These are phyloP conservation scores for Tuctoria greenei DNA, from an alignment of 176 grass and related monocot species.

Conservation along the genomic window DNA sequence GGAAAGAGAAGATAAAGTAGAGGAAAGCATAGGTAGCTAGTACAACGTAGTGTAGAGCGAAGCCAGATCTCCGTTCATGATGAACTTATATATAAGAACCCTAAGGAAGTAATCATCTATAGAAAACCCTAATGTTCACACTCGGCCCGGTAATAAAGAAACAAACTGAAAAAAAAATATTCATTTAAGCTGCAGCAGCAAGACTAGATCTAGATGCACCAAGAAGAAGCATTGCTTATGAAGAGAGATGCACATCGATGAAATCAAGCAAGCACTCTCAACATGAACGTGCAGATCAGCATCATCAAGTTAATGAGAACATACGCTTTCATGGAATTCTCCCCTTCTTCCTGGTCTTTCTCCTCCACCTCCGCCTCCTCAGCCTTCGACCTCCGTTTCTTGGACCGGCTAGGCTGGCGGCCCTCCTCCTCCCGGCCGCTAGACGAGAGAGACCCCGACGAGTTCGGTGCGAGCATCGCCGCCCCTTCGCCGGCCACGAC, in stretches of 20 bases:
- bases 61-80: slow-evolving; percentile 20
- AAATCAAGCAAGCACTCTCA: slow-evolving; percentile 35
- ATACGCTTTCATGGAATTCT: slow-evolving; percentile 79
- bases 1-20: slow-evolving; percentile 16
- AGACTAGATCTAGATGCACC: slow-evolving; percentile 37
- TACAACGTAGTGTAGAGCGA: too few species aligned
- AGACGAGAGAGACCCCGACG: slow-evolving; percentile 70
- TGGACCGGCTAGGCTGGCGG: slow-evolving; percentile 48
- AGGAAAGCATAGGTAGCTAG: slow-evolving; percentile 11
- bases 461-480: slow-evolving; percentile 64
- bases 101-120: slow-evolving; percentile 20
- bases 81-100: slow-evolving; percentile 33
- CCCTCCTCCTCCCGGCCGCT: slow-evolving; percentile 61
- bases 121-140: slow-evolving; percentile 50
- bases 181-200: slow-evolving; percentile 29
- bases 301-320: slow-evolving; percentile 31
- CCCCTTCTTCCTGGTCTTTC: slow-evolving; percentile 51
- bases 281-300: background rate
- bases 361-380: slow-evolving; percentile 45
- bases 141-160: background rate
- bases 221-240: slow-evolving; percentile 12
- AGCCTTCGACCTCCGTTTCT: slow-evolving; percentile 57
- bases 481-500: slow-evolving; percentile 28
- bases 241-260: slow-evolving; percentile 2
- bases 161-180: background rate